Conservation (phyloP, 352 stramenopile genomes). For the Phytophthora boehmeriae region DNA sequence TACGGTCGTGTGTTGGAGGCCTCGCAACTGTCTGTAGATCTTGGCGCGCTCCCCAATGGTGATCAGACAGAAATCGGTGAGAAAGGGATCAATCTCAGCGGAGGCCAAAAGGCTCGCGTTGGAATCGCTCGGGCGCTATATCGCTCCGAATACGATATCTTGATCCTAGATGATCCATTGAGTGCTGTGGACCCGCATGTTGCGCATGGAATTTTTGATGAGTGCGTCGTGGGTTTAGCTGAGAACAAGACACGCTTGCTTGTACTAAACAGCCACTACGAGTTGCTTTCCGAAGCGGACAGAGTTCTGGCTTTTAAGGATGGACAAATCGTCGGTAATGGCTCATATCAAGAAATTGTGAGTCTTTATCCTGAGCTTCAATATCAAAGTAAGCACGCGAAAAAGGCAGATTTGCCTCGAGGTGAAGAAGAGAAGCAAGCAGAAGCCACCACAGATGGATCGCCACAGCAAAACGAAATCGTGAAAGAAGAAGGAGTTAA, state of each 20-base stretch:
- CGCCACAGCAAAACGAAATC: not conserved
- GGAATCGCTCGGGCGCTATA: conserved; percentile 90
- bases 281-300: conserved; percentile 36
- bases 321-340: conserved; percentile 31
- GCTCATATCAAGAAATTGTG: conserved; percentile 22
- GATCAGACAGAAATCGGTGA: conserved; percentile 95
- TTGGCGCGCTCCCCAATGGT: conserved; percentile 83
- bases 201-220: conserved; percentile 43
- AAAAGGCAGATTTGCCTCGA: not conserved
- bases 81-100: conserved; percentile 94
- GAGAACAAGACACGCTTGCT: conserved; percentile 69
- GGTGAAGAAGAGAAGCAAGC: not conserved
- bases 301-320: conserved; percentile 35
- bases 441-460: conserved; percentile 1
- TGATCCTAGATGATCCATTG: conserved; percentile 53
- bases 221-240: conserved; percentile 29
- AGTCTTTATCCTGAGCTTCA: conserved; percentile 20
- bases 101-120: conserved; percentile 90
- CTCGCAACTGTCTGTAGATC: conserved; percentile 84
- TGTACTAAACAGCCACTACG: conserved; percentile 63
- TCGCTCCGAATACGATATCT: conserved; percentile 52
- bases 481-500: conserved; percentile 1
- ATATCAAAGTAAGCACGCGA: conserved; percentile 13
- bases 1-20: conserved; percentile 55
- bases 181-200: conserved; percentile 29